Evolutionary conservation across 495 filamentous ascomycete genomes (phyloP), one percentile per base, ranked within the genome.

Genomic region (Niebla homalea): DNA sequence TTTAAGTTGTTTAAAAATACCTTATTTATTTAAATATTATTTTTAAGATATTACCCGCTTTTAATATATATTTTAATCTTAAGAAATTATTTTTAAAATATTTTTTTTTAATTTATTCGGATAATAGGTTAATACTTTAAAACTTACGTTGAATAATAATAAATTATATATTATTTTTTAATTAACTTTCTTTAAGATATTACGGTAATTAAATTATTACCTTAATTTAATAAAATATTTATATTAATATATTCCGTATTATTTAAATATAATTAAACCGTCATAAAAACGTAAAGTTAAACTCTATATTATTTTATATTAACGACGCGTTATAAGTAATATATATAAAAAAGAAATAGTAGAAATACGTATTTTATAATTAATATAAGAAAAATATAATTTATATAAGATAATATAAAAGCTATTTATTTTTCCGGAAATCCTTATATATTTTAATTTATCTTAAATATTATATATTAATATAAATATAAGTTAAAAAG

Each of bases 81-180:
- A 50, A 18, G 11, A 53, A 51, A 15, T 16, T 32, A 32, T 51
- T 51, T 32, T 15, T 51, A 2, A 36, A n/a, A 7, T 51, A 45
- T 46, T 23, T 46, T 51, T 32, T 1, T 19, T 45, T 2, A 35
- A 15, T 7, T 36, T 51, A 2, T 36, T 51, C 2, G n/a, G n/a
- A 22, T 21, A 51, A 23, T 16, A 49, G 4, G 20, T 49, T 29
- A 29, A 35, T 35, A 12, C 11, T 14, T 35, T 46, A 46, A 25
- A 46, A 11, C 6, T 46, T 12, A 25, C 19, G 11, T 40, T 41
- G 10, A 29, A 16, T 4, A 22, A 49, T 14, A 16, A 51, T 2
- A 51, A 51, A 29, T 4, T 51, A 4, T 2, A 42, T 6, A 23
- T 19, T 25, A 51, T 49, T 7, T 40, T 7, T 5, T 22, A 18